Percentiles rank a stretch among this genome's conserved stretches.
Evolutionary conservation across 345 rosid species (phyloP).

Genomic region (Hibiscus trionum): DNA sequence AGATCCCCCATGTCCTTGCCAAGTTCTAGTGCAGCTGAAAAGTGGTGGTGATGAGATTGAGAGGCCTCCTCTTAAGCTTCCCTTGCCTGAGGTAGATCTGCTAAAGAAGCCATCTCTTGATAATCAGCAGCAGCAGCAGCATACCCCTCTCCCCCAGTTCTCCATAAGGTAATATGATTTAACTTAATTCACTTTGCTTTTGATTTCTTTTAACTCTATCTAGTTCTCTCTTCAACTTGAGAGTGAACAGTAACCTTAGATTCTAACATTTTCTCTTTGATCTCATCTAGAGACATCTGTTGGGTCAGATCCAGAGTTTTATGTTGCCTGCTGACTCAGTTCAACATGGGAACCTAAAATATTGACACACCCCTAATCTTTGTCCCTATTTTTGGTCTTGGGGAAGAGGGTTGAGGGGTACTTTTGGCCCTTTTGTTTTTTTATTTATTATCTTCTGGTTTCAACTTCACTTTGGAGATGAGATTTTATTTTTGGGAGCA

Average conservation of each 20-base stretch:
- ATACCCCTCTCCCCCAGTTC: conserved; percentile 45
- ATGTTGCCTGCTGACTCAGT: conserved; percentile 22
- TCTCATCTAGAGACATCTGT: conserved; percentile 22
- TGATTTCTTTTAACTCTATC: not conserved
- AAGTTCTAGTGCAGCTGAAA: conserved; percentile 23
- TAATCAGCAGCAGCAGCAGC: conserved; percentile 10
- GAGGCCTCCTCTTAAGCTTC: conserved; percentile 34
- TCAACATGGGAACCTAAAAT: conserved; percentile 24
- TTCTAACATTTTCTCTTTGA: not conserved
- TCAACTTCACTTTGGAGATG: conserved; percentile 24
- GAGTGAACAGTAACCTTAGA: conserved; percentile 16
- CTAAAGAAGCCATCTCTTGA: conserved; percentile 22
- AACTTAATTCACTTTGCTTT: not conserved
- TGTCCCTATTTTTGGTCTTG: conserved; percentile 20
- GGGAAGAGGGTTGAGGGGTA: not conserved
- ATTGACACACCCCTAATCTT: conserved; percentile 21
- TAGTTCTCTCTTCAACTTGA: not conserved
- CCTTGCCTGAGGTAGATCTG: conserved; percentile 42
- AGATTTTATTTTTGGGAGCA: not conserved
- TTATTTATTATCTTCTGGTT: conserved; percentile 17
- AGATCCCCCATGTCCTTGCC: conserved; percentile 59
- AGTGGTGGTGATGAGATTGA: conserved; percentile 28
- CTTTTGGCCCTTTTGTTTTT: not conserved
- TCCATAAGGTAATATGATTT: conserved; percentile 59
- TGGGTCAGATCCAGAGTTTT: conserved; percentile 49